Evolutionary conservation across 257 asterid species (phyloP).

Genomic region (Perilla frutescens): DNA sequence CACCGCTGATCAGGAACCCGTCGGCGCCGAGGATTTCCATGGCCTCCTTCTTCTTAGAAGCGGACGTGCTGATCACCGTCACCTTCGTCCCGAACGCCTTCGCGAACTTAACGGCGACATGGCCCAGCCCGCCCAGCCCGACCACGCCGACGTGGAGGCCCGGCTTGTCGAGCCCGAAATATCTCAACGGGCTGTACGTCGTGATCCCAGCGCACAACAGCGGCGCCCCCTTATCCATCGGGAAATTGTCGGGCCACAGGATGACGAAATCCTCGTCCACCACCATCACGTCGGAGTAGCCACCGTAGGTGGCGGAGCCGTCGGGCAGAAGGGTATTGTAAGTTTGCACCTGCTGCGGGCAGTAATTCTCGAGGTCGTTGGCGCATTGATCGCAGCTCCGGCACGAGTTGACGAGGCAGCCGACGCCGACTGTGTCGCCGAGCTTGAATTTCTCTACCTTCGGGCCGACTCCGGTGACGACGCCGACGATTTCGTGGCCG

Average conservation of each 20-base stretch:
- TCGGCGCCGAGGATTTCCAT: conserved; percentile 41
- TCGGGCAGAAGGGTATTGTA: conserved; percentile 41
- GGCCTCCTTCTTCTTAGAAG: conserved; percentile 44
- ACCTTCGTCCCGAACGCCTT: conserved; percentile 50
- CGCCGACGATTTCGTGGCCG: conserved; percentile 53
- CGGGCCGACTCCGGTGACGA: conserved; percentile 47
- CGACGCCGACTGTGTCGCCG: conserved; percentile 52
- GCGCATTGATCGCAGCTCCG: conserved; percentile 43
- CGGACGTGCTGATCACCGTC: conserved; percentile 50
- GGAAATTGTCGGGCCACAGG: conserved; percentile 47
- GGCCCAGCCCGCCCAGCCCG: conserved; percentile 60
- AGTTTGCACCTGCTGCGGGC: conserved; percentile 33
- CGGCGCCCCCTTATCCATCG: conserved; percentile 46
- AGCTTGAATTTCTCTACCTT: conserved; percentile 36
- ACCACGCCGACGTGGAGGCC: conserved; percentile 46
- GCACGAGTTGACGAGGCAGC: conserved; percentile 49
- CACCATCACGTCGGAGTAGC: conserved; percentile 49
- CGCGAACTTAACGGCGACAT: conserved; percentile 48
- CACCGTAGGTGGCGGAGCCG: conserved; percentile 46
- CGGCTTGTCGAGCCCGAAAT: conserved; percentile 46
- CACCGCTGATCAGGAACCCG: conserved; percentile 39
- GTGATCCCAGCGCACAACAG: conserved; percentile 54
- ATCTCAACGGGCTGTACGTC: conserved; percentile 43
- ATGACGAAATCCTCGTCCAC: conserved; percentile 42
- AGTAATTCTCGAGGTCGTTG: conserved; percentile 44